A percentile compares a stretch with the other conserved stretches of the same genome.
Conservation (phyloP, 2,329 filamentous ascomycete species). For the Thelonectria olida region DNA sequence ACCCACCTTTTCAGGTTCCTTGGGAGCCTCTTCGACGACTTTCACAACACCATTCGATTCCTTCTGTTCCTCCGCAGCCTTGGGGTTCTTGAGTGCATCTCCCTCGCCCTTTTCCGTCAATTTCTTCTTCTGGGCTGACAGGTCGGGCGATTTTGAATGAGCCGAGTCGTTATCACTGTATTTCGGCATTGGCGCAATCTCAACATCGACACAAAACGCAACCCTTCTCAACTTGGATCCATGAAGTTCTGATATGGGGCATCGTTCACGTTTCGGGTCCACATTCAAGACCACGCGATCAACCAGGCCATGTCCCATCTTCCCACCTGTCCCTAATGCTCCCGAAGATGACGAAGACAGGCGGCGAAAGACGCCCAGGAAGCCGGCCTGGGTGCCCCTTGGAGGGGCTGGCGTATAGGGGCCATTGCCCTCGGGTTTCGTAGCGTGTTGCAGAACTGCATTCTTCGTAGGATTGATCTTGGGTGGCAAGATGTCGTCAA, state of each 20-base stretch:
- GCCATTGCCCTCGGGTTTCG: slow-evolving; percentile 65
- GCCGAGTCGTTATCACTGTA: slow-evolving; percentile 71
- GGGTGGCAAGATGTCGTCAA: slow-evolving; percentile 56
- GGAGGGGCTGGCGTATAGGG: slow-evolving; percentile 81
- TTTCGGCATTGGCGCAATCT: slow-evolving; percentile 88
- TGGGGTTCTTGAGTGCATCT: slow-evolving; percentile 75
- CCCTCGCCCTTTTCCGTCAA: slow-evolving; percentile 77
- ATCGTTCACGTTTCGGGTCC: slow-evolving; percentile 81
- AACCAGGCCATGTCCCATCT: slow-evolving; percentile 71
- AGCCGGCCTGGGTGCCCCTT: slow-evolving; percentile 72
- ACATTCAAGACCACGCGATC: slow-evolving; percentile 86
- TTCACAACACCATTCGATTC: slow-evolving; percentile 52
- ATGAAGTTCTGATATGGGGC: slow-evolving; percentile 80
- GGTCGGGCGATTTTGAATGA: slow-evolving; percentile 53
- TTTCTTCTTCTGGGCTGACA: slow-evolving; percentile 65
- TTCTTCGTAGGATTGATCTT: slow-evolving; percentile 63
- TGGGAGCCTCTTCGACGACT: slow-evolving; percentile 50
- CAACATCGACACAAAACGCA: slow-evolving; percentile 95
- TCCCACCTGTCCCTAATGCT: slow-evolving; percentile 36
- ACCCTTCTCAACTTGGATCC: slow-evolving; percentile 85
- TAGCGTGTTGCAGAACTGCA: slow-evolving; percentile 66
- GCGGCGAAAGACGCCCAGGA: slow-evolving; percentile 84
- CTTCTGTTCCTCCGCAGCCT: slow-evolving; percentile 61
- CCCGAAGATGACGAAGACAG: slow-evolving; percentile 74
- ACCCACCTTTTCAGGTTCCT: slow-evolving; percentile 51